Evolutionary conservation across 768 basidiomycete species (phyloP), one percentile per base, ranked within the genome.

Genomic region (Candolleomyces eurysporus): DNA sequence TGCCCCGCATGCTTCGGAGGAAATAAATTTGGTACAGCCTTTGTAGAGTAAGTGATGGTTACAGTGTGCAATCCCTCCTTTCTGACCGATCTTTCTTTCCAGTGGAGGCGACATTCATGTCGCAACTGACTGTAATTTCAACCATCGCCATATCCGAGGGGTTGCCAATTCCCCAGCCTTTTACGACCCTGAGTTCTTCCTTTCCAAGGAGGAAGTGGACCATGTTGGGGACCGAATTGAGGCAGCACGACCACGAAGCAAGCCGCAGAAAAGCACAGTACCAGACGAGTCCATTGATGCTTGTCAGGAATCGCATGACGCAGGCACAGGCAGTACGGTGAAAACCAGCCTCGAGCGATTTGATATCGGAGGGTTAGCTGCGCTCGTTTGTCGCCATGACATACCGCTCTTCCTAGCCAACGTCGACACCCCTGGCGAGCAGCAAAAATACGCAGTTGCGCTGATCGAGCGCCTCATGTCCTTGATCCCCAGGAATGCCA

Each of bases 91-190:
- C 26, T 2, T 22, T 53, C 21, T 40, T 31, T n/a, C n/a, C 19
- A 72, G 75, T 1, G 76, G 79, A 0, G 72, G 69, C 2, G 76
- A 80, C 58, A 66, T 79, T 9, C 76, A 78, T 40, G 62, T 80
- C 0, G 69, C 69, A 0, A 66, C 68, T 0, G 77, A 80, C 14
- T 46, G 76, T 0, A 78, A 77, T 46, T 79, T 79, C 61, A 73
- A 76, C 53, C 76, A 80, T 58, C 63, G 69, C 0, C 78, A 82
- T 55, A 53, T 67, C 3, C 19, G 53, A 0, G 53, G 61, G 4
- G 72, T 69, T 0, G 76, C 75, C 4, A 69, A 78, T 48, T 68
- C 72, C 30, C 72, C 74, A 0, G 22, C 52, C 5, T 76, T 75
- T 26, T 73, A 78, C 31, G 62, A 75, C 1, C 73, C 74, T 0